Evolutionary conservation across 768 basidiomycete species (phyloP).

Genomic region (Hygrocybe punicea): DNA sequence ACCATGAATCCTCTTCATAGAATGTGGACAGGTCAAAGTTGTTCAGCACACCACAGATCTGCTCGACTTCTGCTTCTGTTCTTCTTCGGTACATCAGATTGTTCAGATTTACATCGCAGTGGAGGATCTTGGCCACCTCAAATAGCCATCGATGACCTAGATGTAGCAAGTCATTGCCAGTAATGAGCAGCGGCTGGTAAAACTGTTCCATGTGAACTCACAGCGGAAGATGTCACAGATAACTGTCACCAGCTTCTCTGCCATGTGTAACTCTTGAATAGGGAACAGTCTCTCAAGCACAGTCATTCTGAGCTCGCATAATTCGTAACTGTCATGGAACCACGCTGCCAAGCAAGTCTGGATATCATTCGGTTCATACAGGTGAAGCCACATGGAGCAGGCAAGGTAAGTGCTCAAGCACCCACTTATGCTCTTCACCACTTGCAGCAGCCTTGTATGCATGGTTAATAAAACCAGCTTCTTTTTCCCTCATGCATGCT

Average conservation of each 20-base stretch:
- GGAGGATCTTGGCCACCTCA: slow-evolving; percentile 12
- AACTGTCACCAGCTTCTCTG: too few relatives aligned
- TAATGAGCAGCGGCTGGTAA: not conserved
- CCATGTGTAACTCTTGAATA: too few relatives aligned
- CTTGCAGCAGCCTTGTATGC: too few relatives aligned
- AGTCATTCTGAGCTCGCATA: too few relatives aligned
- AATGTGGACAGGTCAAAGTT: slow-evolving; percentile 22
- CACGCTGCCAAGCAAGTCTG: too few relatives aligned
- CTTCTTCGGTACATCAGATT: slow-evolving; percentile 23
- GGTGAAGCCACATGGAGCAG: too few relatives aligned
- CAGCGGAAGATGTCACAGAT: not conserved
- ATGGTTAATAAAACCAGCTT: slow-evolving; percentile 3
- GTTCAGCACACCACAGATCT: slow-evolving; percentile 20
- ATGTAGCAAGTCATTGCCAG: not conserved
- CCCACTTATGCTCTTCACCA: too few relatives aligned
- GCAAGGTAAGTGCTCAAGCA: too few relatives aligned
- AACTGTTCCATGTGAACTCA: not conserved
- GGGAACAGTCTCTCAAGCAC: too few relatives aligned
- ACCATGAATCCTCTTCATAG: not conserved
- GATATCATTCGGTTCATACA: too few relatives aligned
- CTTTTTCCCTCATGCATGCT: not conserved
- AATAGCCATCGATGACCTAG: slow-evolving; percentile 13
- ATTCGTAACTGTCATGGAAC: too few relatives aligned
- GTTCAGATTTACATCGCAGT: slow-evolving; percentile 25
- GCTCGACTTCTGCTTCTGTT: slow-evolving; percentile 20